A percentile compares a stretch with the other conserved stretches of the same genome.
phyloP scores from a whole-genome alignment of 495 filamentous ascomycete genomes.

The Rhypophila decipiens region DNA sequence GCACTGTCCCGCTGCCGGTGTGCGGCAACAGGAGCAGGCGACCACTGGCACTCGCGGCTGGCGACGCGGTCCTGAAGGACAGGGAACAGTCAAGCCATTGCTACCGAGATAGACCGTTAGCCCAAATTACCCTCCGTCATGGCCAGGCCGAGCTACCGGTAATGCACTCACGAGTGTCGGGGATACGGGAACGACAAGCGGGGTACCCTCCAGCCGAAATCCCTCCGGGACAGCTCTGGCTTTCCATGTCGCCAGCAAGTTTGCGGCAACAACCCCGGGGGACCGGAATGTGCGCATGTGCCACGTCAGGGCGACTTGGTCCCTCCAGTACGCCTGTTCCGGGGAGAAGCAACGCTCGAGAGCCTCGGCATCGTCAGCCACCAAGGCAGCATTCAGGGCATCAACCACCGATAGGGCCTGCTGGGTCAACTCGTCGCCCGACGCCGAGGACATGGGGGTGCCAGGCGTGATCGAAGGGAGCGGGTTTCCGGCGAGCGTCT shows the following conservation, averaged over 20 bases:
- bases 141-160: background rate
- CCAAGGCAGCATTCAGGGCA: conserved; percentile 13
- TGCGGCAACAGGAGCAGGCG: conserved; percentile 22
- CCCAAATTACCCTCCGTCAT: background rate
- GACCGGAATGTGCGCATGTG: conserved; percentile 23
- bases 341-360: conserved; percentile 15
- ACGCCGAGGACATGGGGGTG: conserved; percentile 7
- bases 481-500: conserved; percentile 10
- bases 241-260: conserved; percentile 12
- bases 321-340: conserved; percentile 25
- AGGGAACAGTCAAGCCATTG: conserved; percentile 22
- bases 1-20: background rate
- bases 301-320: conserved; percentile 23
- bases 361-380: conserved; percentile 6
- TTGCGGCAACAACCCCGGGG: conserved; percentile 10
- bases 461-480: conserved; percentile 15
- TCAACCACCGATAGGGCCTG: conserved; percentile 4
- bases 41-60: conserved; percentile 17
- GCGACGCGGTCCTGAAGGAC: conserved; percentile 18
- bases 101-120: conserved; percentile 6
- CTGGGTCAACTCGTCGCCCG: conserved; percentile 5
- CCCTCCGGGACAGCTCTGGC: conserved; percentile 7
- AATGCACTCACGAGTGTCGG: conserved; percentile 13
- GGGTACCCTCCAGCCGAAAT: conserved; percentile 8
- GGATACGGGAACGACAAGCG: conserved; percentile 7